Evolutionary conservation across 305 asterid genomes (phyloP), one percentile per base, ranked within the genome.

Genomic region (Petunia hybrid): DNA sequence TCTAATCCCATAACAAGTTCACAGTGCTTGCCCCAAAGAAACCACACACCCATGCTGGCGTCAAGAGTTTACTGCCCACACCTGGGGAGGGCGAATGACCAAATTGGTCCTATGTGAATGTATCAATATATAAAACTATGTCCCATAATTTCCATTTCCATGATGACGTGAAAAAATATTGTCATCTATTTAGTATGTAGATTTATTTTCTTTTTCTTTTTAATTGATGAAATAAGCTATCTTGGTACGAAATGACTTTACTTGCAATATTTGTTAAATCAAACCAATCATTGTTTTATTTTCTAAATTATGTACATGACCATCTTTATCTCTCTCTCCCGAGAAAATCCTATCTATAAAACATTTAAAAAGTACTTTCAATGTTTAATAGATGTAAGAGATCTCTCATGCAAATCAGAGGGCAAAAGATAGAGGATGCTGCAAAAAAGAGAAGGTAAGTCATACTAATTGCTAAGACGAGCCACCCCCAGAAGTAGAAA

Each of bases 11-110:
- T 56, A 35, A 48, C 62, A 73, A 79, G 71, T 78, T 46, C 16
- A 9, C 35, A 13, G 59, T 48, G 78, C 60, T 46, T 70, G 77
- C 77, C 77, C 77, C 40, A 9, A 45, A 70, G 31, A 70, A 70
- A 10, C 0, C 77, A 46, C 60, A 46, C 42, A 6, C 42, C 22
- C 61, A 70, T 70, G 77, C 77, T 70, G 61, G 43, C 42, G 2
- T 70, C 10, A 46, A 46, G 77, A 31, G 60, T 10, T 70, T 31
- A 42, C 9, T 70, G n/a, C 22, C 77, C 61, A 70, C 61, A 70
- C 77, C 59, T 22, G 40, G 60, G 42, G 61, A 35, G 31, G 78
- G 78, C 31, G 1, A 35, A 48, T 48, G 60, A 71, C 78, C 60
- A 16, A 12, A 71, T 14, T 6, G 31, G 10, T 43, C 78, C 77